phyloP scores from a whole-genome alignment of 2,329 filamentous ascomycete genomes.

The Talaromyces sp. region DNA sequence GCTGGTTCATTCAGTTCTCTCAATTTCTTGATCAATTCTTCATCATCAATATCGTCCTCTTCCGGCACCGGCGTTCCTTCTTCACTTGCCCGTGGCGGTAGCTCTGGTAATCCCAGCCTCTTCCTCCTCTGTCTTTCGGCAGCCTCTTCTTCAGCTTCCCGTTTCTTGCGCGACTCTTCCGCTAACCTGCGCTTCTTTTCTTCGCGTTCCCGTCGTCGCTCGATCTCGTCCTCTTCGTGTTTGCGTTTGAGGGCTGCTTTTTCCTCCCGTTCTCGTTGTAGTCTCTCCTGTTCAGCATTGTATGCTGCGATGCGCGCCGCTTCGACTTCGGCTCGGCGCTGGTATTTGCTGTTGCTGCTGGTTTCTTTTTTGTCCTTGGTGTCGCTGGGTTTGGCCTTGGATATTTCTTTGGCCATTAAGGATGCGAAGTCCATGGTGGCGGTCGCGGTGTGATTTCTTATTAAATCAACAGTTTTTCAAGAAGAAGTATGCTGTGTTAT shows the following conservation, averaged over 20 bases:
- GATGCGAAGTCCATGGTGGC: constrained; percentile 87
- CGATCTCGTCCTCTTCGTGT: constrained; percentile 77
- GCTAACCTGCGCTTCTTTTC: constrained; percentile 79
- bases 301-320: constrained; percentile 77
- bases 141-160: constrained; percentile 69
- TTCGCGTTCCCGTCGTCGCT: constrained; percentile 66
- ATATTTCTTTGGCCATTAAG: constrained; percentile 88
- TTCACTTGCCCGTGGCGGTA: constrained; percentile 44
- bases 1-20: constrained; percentile 70
- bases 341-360: constrained; percentile 63
- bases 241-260: constrained; percentile 77
- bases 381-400: constrained; percentile 64
- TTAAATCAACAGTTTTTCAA: not conserved
- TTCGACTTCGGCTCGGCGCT: constrained; percentile 82
- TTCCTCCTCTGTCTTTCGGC: constrained; percentile 71
- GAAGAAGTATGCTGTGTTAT: not conserved
- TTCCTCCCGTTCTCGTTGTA: constrained; percentile 68
- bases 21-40: constrained; percentile 65
- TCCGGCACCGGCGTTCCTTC: constrained; percentile 34
- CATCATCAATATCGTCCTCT: constrained; percentile 65
- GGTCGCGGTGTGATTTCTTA: not conserved
- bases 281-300: constrained; percentile 70
- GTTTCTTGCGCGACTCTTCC: constrained; percentile 68
- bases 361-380: constrained; percentile 20
- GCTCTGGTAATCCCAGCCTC: constrained; percentile 74